phyloP scores from a whole-genome alignment of 2,329 filamentous ascomycete species.

The Cladorrhinum sp. region DNA sequence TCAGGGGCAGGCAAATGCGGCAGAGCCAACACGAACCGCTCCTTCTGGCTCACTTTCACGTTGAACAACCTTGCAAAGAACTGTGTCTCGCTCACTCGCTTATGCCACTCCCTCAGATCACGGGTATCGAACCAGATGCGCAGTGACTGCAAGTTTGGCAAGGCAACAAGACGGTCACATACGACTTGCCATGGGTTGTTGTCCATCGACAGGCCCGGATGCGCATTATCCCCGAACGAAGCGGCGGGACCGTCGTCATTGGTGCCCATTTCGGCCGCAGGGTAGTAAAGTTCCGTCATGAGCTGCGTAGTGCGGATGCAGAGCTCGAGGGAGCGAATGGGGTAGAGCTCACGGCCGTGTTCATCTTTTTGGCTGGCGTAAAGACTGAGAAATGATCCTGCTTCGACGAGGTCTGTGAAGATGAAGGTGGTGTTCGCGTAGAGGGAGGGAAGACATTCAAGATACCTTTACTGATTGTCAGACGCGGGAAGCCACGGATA shows the following conservation, averaged over 20 bases:
- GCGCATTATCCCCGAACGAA: conserved; percentile 16
- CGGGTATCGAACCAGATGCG: conserved; percentile 31
- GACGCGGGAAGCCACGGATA: not conserved
- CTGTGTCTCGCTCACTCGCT: conserved; percentile 29
- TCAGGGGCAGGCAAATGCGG: conserved; percentile 21
- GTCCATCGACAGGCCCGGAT: conserved; percentile 13
- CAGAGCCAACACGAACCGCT: conserved; percentile 25
- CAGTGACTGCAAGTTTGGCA: conserved; percentile 26
- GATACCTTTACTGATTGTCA: conserved; percentile 24
- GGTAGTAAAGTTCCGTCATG: conserved; percentile 31
- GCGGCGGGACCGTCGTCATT: conserved; percentile 16
- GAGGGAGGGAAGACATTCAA: conserved; percentile 28
- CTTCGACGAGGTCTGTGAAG: conserved; percentile 29
- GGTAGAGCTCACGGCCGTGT: not conserved
- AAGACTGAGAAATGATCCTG: conserved; percentile 26
- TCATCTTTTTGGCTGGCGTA: conserved; percentile 16
- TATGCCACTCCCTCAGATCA: conserved; percentile 32
- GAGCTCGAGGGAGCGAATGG: conserved; percentile 29
- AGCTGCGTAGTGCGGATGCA: conserved; percentile 26
- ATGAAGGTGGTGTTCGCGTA: conserved; percentile 30
- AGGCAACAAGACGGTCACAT: conserved; percentile 22
- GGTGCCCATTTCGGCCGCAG: not conserved
- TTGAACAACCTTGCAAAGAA: conserved; percentile 27
- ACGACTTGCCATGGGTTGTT: conserved; percentile 31
- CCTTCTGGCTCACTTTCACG: conserved; percentile 15